Conservation (phyloP, 1,284 basidiomycete species). For the Polyporus tsugae region DNA sequence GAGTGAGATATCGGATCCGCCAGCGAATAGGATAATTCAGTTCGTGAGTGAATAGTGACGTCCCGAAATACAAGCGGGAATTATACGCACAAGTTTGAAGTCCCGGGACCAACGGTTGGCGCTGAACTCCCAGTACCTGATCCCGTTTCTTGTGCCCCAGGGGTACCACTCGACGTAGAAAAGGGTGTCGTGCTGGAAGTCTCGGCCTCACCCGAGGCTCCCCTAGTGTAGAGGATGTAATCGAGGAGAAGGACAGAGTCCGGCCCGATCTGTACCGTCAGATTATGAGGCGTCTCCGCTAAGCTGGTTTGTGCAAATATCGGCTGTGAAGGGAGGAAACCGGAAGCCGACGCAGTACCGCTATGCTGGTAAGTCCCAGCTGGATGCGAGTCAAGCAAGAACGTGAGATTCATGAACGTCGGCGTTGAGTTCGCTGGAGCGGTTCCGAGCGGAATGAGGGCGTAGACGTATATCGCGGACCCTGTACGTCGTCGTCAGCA, state of each 20-base stretch:
- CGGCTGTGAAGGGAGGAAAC: conserved; percentile 36
- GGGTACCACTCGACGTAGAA: conserved; percentile 25
- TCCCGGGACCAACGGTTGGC: conserved; percentile 35
- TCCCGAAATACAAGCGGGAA: conserved; percentile 44
- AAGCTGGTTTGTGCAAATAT: conserved; percentile 51
- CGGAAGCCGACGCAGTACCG: conserved; percentile 39
- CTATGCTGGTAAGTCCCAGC: conserved; percentile 42
- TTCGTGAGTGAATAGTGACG: conserved; percentile 40
- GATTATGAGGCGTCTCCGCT: conserved; percentile 48
- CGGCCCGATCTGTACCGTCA: conserved; percentile 53
- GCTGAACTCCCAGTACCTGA: conserved; percentile 35
- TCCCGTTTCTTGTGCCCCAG: conserved; percentile 30
- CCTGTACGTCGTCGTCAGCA: conserved; percentile 36
- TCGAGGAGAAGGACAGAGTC: conserved; percentile 60
- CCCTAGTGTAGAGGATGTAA: conserved; percentile 53
- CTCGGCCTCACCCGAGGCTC: conserved; percentile 24
- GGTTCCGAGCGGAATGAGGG: conserved; percentile 41
- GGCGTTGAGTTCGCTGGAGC: conserved; percentile 42
- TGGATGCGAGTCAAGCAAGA: conserved; percentile 40
- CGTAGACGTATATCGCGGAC: conserved; percentile 44
- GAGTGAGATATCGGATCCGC: conserved; percentile 30
- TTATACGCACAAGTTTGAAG: conserved; percentile 45
- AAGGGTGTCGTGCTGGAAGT: conserved; percentile 26
- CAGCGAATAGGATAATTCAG: conserved; percentile 37
- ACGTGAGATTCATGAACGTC: conserved; percentile 45